Evolutionary conservation across 306 rosid species (phyloP), one percentile per base, ranked within the genome.

Genomic region (Medicago lupulina): DNA sequence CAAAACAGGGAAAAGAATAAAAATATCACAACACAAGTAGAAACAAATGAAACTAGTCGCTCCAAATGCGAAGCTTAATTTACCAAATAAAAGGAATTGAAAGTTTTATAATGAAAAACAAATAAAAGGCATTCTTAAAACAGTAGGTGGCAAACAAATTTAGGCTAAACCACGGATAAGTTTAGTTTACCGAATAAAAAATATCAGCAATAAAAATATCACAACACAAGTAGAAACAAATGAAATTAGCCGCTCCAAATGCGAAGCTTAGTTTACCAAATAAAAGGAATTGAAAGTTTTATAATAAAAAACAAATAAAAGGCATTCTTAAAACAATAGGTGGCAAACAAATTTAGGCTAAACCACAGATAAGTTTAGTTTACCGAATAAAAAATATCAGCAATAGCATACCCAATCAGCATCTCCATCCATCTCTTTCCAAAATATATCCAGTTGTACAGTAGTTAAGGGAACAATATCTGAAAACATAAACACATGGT

Each of bases 391-490:
- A 80, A 77, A 80, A 79, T 71, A 70, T 63, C 72, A 82, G 61
- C 73, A 87, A 78, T 76, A 76, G 86, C 96, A 77, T 90, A 96
- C 99, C 99, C 99, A 96, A 75, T 92, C 98, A 71, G 93, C 89
- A 82, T 96, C 97, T 4, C 89, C 94, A 76, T 90, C 91, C 86
- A 85, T 78, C 91, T 88, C 94, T 88, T 96, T 96, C 99, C 97
- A 96, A 86, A 83, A 92, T 80, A 92, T 73, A 86, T 96, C 97
- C 90, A 86, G 88, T 74, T 88, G 99, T 83, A 84, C 81, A 78
- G 93, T 75, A 77, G 86, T 82, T 19, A 85, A 80, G 74, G 96
- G 93, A 81, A 90, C 92, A 70, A 89, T 84, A 81, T 89, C 96
- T 96, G 92, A 75, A 81, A 86, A 75, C 49, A 83, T 58, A 73